Percentiles rank a stretch among this genome's conserved stretches.
Conservation (phyloP, 345 rosid genomes). For the Eucalyptus fibrosa region DNA sequence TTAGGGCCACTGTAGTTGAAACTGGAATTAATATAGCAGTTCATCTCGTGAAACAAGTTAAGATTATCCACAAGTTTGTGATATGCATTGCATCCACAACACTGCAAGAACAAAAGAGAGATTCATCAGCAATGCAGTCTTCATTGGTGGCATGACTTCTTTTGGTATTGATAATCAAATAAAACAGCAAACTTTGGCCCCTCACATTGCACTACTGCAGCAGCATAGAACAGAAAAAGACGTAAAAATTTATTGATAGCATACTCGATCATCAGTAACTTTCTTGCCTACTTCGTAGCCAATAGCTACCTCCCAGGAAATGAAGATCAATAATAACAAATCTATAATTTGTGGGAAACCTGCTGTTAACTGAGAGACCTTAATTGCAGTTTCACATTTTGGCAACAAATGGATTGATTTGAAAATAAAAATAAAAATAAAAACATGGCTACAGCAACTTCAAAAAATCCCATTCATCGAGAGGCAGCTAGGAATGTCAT, state of each 20-base stretch:
- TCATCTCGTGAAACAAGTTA: conserved; percentile 86
- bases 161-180: neutral
- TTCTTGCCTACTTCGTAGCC: neutral
- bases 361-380: neutral
- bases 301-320: neutral
- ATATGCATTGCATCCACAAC: conserved; percentile 89
- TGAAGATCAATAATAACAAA: neutral
- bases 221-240: neutral
- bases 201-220: neutral
- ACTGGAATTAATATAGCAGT: conserved; percentile 60
- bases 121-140: neutral
- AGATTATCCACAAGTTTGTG: conserved; percentile 93
- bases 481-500: neutral
- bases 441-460: neutral
- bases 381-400: neutral
- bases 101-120: conserved; percentile 18
- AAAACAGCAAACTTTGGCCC: neutral
- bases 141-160: neutral
- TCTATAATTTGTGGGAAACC: neutral
- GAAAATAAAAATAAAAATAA: neutral
- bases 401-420: neutral
- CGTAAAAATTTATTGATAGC: neutral
- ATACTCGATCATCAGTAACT: neutral
- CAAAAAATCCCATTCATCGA: neutral
- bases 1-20: conserved; percentile 42